phyloP scores from a whole-genome alignment of 768 basidiomycete genomes.

The Mycena polygramma region DNA sequence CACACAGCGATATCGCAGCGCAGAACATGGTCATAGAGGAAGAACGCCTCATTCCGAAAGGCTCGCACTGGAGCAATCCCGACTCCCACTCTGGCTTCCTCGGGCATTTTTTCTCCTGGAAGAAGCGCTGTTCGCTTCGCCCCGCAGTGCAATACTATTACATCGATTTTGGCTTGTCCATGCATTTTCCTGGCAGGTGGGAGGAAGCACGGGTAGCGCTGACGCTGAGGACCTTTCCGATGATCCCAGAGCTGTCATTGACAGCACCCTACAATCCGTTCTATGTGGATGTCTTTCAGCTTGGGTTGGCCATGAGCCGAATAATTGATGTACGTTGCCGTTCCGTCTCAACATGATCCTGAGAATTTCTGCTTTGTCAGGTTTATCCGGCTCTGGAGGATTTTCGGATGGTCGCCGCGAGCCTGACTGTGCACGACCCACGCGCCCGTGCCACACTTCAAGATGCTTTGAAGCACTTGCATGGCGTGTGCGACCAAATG shows the following conservation, averaged over 20 bases:
- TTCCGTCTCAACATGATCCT: no score
- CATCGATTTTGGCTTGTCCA: constrained; percentile 45
- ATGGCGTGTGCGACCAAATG: no score
- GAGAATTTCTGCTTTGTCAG: no score
- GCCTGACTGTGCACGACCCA: no score
- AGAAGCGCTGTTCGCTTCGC: constrained; percentile 37
- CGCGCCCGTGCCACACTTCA: no score
- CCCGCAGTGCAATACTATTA: constrained; percentile 44
- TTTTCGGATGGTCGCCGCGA: no score
- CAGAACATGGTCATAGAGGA: constrained; percentile 41
- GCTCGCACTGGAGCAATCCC: constrained; percentile 31
- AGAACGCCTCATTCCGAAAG: constrained; percentile 33
- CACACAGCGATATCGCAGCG: no score
- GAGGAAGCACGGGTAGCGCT: constrained; percentile 7
- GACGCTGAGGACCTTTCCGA: constrained; percentile 18
- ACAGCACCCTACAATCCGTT: constrained; percentile 18
- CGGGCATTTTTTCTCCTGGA: constrained; percentile 18
- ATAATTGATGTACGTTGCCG: constrained; percentile 13
- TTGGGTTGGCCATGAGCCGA: constrained; percentile 17
- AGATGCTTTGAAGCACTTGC: no score
- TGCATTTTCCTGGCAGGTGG: constrained; percentile 17
- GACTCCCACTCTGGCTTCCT: constrained; percentile 12
- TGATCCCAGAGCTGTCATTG: no score
- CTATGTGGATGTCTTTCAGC: no score
- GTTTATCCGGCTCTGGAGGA: no score